Conservation (phyloP, 2,329 filamentous ascomycete genomes). For the Xylariaceae sp. region DNA sequence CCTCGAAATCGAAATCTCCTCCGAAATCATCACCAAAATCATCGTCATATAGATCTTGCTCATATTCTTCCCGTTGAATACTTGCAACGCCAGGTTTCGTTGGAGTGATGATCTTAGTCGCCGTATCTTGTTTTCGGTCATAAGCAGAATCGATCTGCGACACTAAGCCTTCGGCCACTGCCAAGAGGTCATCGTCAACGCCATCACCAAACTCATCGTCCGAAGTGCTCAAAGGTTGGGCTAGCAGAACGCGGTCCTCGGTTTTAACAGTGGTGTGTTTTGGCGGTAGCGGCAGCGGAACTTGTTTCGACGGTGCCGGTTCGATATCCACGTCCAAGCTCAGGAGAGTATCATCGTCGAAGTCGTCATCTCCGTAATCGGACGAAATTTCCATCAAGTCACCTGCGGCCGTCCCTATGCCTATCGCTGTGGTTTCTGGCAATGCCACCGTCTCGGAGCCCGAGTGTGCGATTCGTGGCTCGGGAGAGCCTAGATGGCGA, state of each 20-base stretch:
- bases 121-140: constrained; percentile 12
- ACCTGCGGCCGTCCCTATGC: neutral
- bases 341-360: constrained; percentile 60
- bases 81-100: constrained; percentile 8
- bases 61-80: constrained; percentile 34
- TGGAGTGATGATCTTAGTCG: constrained; percentile 15
- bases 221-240: constrained; percentile 20
- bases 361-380: constrained; percentile 56
- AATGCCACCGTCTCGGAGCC: neutral
- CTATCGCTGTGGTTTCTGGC: constrained; percentile 1
- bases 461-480: neutral
- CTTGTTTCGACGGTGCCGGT: constrained; percentile 23
- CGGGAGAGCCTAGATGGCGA: constrained; percentile 15
- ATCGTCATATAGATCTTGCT: constrained; percentile 32
- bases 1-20: constrained; percentile 71
- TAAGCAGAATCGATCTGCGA: constrained; percentile 33
- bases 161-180: constrained; percentile 44
- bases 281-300: constrained; percentile 8
- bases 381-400: constrained; percentile 30
- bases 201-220: constrained; percentile 63
- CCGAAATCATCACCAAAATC: constrained; percentile 72
- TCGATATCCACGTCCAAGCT: constrained; percentile 46
- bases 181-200: constrained; percentile 59
- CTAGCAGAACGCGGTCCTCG: constrained; percentile 7
- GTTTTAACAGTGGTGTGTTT: constrained; percentile 18